Evolutionary conservation across 2,329 filamentous ascomycete genomes (phyloP).

Genomic region (Bipolaris sorokiniana): DNA sequence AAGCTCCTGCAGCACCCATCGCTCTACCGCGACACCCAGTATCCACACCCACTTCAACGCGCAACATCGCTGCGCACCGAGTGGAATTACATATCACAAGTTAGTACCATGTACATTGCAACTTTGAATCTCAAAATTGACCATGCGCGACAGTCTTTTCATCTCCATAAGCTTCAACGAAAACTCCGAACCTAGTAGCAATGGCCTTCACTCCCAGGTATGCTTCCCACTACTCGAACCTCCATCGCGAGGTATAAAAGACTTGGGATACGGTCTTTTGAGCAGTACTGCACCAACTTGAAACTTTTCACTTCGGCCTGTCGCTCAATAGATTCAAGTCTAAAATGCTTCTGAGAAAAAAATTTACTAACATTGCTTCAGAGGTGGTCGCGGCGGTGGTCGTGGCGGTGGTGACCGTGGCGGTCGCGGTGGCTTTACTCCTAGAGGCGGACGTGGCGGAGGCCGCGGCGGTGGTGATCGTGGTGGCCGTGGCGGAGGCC

Average conservation of each 20-base stretch:
- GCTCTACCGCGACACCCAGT: conserved; percentile 17
- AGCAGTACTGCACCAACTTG: not conserved
- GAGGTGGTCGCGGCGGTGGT: conserved; percentile 16
- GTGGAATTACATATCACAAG: conserved; percentile 2
- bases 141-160: conserved; percentile 19
- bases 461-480: conserved; percentile 28
- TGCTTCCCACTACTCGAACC: conserved; percentile 15
- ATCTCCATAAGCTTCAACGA: conserved; percentile 10
- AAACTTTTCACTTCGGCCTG: not conserved
- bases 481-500: conserved; percentile 40
- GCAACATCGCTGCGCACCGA: conserved; percentile 20
- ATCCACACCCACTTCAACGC: conserved; percentile 19
- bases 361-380: conserved; percentile 18
- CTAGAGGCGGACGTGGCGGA: conserved; percentile 47
- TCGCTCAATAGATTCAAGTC: not conserved
- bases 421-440: conserved; percentile 28
- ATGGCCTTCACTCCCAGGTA: conserved; percentile 43
- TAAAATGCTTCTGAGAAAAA: not conserved
- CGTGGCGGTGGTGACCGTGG: conserved; percentile 16
- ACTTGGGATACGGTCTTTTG: not conserved
- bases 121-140: conserved; percentile 5
- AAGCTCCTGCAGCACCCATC: conserved; percentile 25
- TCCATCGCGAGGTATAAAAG: not conserved
- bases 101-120: not conserved
- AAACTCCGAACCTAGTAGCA: conserved; percentile 19